Base-by-base conservation (phyloP, 345 rosid species). In the Pistacia integerrima region DNA sequence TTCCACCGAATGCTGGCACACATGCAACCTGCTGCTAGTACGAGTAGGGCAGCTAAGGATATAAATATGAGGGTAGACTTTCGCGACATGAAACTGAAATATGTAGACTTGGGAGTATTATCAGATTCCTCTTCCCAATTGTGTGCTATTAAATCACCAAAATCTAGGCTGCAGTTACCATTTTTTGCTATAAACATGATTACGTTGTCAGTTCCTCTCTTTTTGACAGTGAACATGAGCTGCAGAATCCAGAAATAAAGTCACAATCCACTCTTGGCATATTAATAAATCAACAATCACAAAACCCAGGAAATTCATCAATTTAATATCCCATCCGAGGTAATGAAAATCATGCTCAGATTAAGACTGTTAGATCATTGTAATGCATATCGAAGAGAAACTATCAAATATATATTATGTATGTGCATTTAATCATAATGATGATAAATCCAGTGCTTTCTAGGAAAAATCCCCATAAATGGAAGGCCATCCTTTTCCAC, bases 101-200 rank as follows among this genome's bases (percentile, higher is more conserved):
- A 63, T 8, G 84, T 38, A 56, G 84, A 74, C 62, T 80, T 82
- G 25, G 71, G 70, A 59, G 83, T 72, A 65, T 73, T 41, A 41
- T 73, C 66, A 35, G 80, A 18, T 4, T 78, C 83, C 59, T 82
- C 81, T 55, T 76, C 84, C 2, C 83, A 65, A 68, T 82, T 81
- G 11, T 84, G 87, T 18, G 78, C 76, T 4, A 84, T 72, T 73
- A 91, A 76, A 73, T 86, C 91, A 75, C 67, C 87, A 77, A 92
- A 78, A 28, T 92, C 92, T 56, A 93, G 92, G 44, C 78, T 78
- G 88, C 98, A 93, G 16, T 25, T 70, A 63, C 91, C 90, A 20
- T 78, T 87, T 60, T 81, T 88, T 0, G 86, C 87, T 62, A 69
- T 76, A 69, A 93, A 69, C 72, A 74, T 22, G 48, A 93, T 92